phyloP scores from a whole-genome alignment of 2,329 filamentous ascomycete genomes.

The Teratosphaeria destructans region DNA sequence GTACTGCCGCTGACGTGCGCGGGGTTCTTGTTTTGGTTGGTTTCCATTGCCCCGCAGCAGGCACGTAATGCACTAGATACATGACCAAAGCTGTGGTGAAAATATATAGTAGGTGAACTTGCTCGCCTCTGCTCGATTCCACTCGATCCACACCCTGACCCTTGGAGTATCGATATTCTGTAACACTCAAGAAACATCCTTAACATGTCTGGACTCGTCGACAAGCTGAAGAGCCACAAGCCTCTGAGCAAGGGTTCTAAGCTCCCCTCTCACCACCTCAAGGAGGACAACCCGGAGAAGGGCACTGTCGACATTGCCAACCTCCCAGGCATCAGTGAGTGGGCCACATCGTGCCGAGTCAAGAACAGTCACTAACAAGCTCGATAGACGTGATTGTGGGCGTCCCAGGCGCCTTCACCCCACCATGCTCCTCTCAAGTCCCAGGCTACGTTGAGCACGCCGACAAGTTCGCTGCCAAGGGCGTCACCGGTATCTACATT shows the following conservation, averaged over 20 bases:
- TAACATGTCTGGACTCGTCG: neutral
- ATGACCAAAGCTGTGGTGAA: neutral
- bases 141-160: neutral
- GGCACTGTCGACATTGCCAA: slow-evolving; percentile 15
- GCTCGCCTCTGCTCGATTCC: neutral
- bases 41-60: neutral
- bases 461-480: slow-evolving; percentile 17
- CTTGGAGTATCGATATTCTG: neutral
- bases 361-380: neutral
- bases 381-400: slow-evolving; percentile 15
- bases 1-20: neutral
- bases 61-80: neutral
- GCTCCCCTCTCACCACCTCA: slow-evolving; percentile 11
- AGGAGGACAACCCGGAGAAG: slow-evolving; percentile 17
- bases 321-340: slow-evolving; percentile 14
- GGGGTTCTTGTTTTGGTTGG: neutral
- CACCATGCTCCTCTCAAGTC: slow-evolving; percentile 19
- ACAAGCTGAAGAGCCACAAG: neutral
- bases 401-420: slow-evolving; percentile 19
- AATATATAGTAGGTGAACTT: neutral
- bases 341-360: neutral
- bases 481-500: slow-evolving; percentile 18
- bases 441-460: slow-evolving; percentile 18
- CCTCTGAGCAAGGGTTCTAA: slow-evolving; percentile 13
- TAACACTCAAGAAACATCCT: neutral